Percentiles rank a stretch among this genome's conserved stretches.
Evolutionary conservation across 164 flowering plant genomes (phyloP).

Genomic region (Houttuynia cordata): DNA sequence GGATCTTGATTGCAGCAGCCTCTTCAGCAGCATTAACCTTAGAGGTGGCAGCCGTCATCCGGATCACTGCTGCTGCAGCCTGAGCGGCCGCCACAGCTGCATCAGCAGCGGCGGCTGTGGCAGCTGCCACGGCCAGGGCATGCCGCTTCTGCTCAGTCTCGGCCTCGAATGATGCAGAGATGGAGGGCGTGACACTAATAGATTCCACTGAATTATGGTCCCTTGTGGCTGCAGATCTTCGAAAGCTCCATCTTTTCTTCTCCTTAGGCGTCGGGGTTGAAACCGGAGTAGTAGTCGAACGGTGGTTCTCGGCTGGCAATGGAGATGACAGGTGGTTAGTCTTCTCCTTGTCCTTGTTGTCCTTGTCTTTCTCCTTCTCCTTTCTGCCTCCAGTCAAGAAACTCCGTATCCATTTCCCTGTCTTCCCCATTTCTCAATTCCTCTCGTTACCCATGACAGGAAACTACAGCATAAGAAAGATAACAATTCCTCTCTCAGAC

Average conservation of each 20-base stretch:
- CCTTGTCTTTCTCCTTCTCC: conserved; percentile 27
- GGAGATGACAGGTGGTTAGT: conserved; percentile 11
- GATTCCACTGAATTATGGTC: conserved; percentile 10
- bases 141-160: conserved; percentile 51
- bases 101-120: conserved; percentile 50
- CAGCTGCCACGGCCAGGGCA: conserved; percentile 45
- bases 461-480: neutral
- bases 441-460: neutral
- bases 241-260: conserved; percentile 82
- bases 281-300: conserved; percentile 36
- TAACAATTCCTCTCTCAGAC: neutral
- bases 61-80: conserved; percentile 50
- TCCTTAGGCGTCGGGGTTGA: conserved; percentile 54
- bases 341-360: conserved; percentile 12
- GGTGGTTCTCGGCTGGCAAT: conserved; percentile 15
- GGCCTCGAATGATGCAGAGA: conserved; percentile 15
- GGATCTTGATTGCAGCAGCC: conserved; percentile 64
- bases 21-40: conserved; percentile 32
- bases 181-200: conserved; percentile 12
- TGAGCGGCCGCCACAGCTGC: conserved; percentile 58
- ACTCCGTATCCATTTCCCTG: conserved; percentile 56
- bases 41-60: conserved; percentile 26
- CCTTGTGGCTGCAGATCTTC: conserved; percentile 49
- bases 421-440: conserved; percentile 44
- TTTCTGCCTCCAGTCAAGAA: conserved; percentile 39